phyloP scores from a whole-genome alignment of 805 yeast species.

The Candida montana region DNA sequence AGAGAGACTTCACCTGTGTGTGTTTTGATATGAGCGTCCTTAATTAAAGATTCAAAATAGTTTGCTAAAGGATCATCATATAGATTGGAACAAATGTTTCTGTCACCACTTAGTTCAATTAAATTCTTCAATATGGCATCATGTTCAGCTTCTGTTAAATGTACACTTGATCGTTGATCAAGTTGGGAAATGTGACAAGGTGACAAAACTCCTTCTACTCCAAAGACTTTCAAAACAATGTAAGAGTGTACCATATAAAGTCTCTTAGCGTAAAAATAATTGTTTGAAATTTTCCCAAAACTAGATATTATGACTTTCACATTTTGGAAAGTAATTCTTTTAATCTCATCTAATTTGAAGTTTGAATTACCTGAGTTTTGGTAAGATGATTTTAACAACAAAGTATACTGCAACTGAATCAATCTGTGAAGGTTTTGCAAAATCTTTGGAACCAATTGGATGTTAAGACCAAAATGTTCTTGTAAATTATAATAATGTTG shows the following conservation, averaged over 20 bases:
- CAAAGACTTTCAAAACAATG: constrained; percentile 4
- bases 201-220: background rate
- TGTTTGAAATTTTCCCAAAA: constrained; percentile 6
- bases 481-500: constrained; percentile 7
- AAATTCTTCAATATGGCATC: constrained; percentile 4
- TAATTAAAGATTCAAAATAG: constrained; percentile 6
- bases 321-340: constrained; percentile 7
- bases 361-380: background rate
- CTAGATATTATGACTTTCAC: constrained; percentile 8
- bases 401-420: constrained; percentile 7
- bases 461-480: constrained; percentile 9
- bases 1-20: constrained; percentile 3
- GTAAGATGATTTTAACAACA: constrained; percentile 3
- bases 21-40: background rate
- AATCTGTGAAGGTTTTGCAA: constrained; percentile 9
- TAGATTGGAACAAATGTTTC: constrained; percentile 2
- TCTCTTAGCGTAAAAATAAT: constrained; percentile 8
- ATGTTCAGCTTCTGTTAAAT: background rate
- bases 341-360: constrained; percentile 3
- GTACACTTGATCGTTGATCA: background rate
- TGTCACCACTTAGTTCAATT: constrained; percentile 8
- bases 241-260: constrained; percentile 9
- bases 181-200: background rate
- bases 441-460: constrained; percentile 11
- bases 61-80: constrained; percentile 8